phyloP scores from a whole-genome alignment of 805 yeast species.

The Clavispora fructus region DNA sequence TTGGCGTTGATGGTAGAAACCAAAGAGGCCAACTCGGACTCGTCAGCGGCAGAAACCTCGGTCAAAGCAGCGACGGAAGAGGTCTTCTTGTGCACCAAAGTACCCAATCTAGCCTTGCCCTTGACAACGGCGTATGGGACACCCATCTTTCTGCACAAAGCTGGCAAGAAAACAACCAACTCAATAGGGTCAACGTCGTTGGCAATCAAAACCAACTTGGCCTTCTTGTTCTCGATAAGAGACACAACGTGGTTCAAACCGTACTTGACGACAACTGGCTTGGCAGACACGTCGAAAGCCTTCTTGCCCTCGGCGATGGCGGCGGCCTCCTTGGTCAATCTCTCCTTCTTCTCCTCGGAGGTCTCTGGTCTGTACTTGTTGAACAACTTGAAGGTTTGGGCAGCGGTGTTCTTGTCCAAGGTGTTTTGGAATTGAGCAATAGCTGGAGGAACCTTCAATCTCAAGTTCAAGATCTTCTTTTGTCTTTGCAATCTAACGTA shows the following conservation, averaged over 20 bases:
- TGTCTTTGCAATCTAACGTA: constrained; percentile 98
- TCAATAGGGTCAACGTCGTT: constrained; percentile 99
- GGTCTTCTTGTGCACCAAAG: constrained; percentile 95
- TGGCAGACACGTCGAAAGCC: constrained; percentile 93
- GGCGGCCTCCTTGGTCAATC: constrained; percentile 98
- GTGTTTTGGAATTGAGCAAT: constrained; percentile 94
- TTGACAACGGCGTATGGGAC: constrained; percentile 97
- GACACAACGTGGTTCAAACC: constrained; percentile 99
- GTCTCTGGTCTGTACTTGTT: constrained; percentile 99
- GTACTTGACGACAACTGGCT: constrained; percentile 95
- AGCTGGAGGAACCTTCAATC: constrained; percentile 99
- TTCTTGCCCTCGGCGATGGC: constrained; percentile 98
- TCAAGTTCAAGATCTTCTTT: constrained; percentile 89
- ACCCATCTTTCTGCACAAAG: constrained; percentile 99
- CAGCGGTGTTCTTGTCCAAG: constrained; percentile 98
- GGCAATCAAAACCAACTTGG: constrained; percentile 94
- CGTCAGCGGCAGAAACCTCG: constrained; percentile 92
- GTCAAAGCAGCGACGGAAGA: constrained; percentile 96
- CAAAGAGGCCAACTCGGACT: constrained; percentile 88
- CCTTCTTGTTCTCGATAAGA: constrained; percentile 96
- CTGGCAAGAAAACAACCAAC: constrained; percentile 95
- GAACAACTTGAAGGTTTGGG: constrained; percentile 93
- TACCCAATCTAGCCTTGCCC: constrained; percentile 98
- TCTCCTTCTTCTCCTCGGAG: constrained; percentile 95
- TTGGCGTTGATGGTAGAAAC: constrained; percentile 90